These are phyloP conservation scores for Leccinum angustisporum DNA, from an alignment of 1,284 basidiomycete species.

Conservation along the genomic window DNA sequence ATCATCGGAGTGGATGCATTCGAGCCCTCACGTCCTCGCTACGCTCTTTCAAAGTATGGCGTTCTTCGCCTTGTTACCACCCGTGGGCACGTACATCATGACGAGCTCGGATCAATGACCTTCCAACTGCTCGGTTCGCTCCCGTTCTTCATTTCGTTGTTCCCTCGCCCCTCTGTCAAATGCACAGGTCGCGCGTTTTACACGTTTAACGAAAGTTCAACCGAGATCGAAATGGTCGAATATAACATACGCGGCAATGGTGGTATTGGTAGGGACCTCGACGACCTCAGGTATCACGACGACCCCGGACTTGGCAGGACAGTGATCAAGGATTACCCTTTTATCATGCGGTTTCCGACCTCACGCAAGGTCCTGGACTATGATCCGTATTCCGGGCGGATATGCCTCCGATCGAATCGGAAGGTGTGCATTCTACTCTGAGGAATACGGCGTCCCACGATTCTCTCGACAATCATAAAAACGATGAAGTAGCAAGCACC, in stretches of 20 bases:
- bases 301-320: not conserved
- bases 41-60: slow-evolving; percentile 3
- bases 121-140: slow-evolving; percentile 13
- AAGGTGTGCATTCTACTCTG: not conserved
- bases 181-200: slow-evolving; percentile 16
- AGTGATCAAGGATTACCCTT: slow-evolving; percentile 8
- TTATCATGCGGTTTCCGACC: slow-evolving; percentile 8
- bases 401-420: slow-evolving; percentile 12
- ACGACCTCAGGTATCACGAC: not conserved
- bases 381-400: slow-evolving; percentile 22
- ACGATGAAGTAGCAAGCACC: not conserved
- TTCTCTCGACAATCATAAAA: not conserved
- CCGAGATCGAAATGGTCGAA: slow-evolving; percentile 14
- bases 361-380: slow-evolving; percentile 17
- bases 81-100: not conserved
- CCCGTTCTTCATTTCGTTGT: not conserved
- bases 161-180: slow-evolving; percentile 17
- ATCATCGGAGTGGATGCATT: slow-evolving; percentile 9
- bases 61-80: slow-evolving; percentile 9
- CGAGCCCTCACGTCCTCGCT: slow-evolving; percentile 8
- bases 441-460: not conserved
- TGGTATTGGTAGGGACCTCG: not conserved
- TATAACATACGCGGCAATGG: slow-evolving; percentile 10
- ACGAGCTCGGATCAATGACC: slow-evolving; percentile 9
- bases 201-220: not conserved